Evolutionary conservation across 805 yeast species (phyloP).

Genomic region (Yarrowia porcina): DNA sequence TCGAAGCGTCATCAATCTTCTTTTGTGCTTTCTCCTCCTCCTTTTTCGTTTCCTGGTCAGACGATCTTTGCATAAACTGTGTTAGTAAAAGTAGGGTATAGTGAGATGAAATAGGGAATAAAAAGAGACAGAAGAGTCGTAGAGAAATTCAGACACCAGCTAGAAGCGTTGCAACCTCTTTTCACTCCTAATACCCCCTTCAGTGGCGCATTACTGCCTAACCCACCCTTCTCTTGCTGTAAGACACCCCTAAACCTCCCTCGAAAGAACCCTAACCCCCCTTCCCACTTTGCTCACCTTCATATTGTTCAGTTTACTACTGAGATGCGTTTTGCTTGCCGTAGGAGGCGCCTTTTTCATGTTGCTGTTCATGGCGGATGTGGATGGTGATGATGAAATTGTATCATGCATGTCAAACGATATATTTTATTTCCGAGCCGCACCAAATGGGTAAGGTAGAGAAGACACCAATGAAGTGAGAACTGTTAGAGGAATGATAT

Average conservation of each 20-base stretch:
- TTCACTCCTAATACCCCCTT: too few species aligned
- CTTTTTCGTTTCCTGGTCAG: constrained; percentile 6
- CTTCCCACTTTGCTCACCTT: constrained; percentile 14
- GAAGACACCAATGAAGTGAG: too few species aligned
- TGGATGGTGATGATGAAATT: constrained; percentile 9
- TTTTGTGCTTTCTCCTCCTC: constrained; percentile 18
- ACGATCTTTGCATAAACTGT: constrained; percentile 20
- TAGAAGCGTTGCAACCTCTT: too few species aligned
- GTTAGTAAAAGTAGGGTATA: not conserved
- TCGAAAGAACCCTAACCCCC: not conserved
- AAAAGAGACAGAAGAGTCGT: too few species aligned
- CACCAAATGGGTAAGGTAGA: not conserved
- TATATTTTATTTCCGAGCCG: constrained; percentile 15
- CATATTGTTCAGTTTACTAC: constrained; percentile 20
- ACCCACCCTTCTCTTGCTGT: not conserved
- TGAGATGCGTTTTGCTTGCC: constrained; percentile 23
- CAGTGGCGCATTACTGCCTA: not conserved
- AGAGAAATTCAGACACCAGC: too few species aligned
- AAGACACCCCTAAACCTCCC: too few species aligned
- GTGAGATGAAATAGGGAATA: not conserved
- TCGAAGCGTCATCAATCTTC: constrained; percentile 22
- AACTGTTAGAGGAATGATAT: too few species aligned
- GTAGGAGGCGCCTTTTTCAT: constrained; percentile 21
- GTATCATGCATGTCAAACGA: constrained; percentile 5
- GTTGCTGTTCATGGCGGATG: constrained; percentile 20